A percentile compares a stretch with the other conserved stretches of the same genome.
phyloP scores from a whole-genome alignment of 2,329 filamentous ascomycete genomes.

The Penicillium griseofulvum region DNA sequence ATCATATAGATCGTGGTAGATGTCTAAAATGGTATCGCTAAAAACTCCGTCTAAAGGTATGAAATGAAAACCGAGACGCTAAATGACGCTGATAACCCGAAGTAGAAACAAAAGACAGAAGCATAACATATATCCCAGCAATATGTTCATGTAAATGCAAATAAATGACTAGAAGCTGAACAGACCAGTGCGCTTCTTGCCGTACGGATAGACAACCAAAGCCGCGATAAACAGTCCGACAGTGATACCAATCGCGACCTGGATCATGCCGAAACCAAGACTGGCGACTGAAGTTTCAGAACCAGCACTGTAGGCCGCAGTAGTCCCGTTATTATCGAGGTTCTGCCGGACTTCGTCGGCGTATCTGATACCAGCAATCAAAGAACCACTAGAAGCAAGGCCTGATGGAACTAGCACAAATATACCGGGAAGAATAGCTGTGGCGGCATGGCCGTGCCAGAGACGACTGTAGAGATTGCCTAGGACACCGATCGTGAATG shows the following conservation, averaged over 20 bases:
- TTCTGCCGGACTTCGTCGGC: slow-evolving; percentile 53
- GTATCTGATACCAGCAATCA: slow-evolving; percentile 58
- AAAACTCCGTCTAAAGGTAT: neutral
- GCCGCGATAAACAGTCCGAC: slow-evolving; percentile 50
- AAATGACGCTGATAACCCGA: slow-evolving; percentile 3
- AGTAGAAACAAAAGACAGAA: neutral
- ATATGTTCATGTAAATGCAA: slow-evolving; percentile 3
- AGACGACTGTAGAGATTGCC: slow-evolving; percentile 75
- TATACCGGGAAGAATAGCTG: slow-evolving; percentile 84
- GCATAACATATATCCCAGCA: neutral
- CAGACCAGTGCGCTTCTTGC: slow-evolving; percentile 49
- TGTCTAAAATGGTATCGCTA: slow-evolving; percentile 1
- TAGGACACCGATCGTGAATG: slow-evolving; percentile 74
- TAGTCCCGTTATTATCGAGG: slow-evolving; percentile 25
- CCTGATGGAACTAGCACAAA: slow-evolving; percentile 68
- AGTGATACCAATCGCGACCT: slow-evolving; percentile 51
- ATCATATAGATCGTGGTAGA: neutral
- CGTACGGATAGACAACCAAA: slow-evolving; percentile 49
- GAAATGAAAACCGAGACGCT: slow-evolving; percentile 7
- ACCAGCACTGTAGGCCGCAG: slow-evolving; percentile 16
- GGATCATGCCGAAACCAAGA: slow-evolving; percentile 50
- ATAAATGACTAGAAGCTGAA: slow-evolving; percentile 43
- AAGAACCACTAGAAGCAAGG: slow-evolving; percentile 57
- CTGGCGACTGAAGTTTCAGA: slow-evolving; percentile 45
- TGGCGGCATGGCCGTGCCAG: slow-evolving; percentile 76